Evolutionary conservation across 2,329 filamentous ascomycete genomes (phyloP).

Genomic region (Alternaria atra): DNA sequence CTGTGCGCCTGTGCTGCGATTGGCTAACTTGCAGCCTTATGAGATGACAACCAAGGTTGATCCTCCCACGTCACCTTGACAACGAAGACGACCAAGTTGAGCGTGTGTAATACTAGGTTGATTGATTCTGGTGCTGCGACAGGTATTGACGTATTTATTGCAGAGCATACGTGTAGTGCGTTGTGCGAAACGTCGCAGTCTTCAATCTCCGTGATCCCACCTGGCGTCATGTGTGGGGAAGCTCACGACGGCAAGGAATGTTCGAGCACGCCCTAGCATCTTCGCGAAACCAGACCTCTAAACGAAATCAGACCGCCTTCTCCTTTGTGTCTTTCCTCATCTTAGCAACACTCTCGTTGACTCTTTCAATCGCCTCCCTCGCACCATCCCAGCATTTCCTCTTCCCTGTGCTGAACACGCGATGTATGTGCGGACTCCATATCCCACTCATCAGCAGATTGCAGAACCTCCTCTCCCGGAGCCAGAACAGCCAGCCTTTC

Average conservation of each 20-base stretch:
- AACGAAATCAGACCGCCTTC: constrained; percentile 1
- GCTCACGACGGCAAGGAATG: constrained; percentile 10
- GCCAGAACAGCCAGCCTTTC: constrained; percentile 56
- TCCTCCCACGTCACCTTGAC: constrained; percentile 5
- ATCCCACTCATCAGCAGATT: constrained; percentile 52
- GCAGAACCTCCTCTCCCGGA: constrained; percentile 51
- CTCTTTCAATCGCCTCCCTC: constrained; percentile 45
- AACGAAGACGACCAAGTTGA: neutral
- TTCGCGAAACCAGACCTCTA: constrained; percentile 7
- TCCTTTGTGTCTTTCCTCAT: constrained; percentile 5
- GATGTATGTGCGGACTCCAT: constrained; percentile 54
- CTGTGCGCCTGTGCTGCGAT: constrained; percentile 19
- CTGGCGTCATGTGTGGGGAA: constrained; percentile 21
- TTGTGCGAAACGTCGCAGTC: neutral
- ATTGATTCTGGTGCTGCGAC: neutral
- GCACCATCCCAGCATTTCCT: constrained; percentile 56
- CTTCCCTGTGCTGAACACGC: constrained; percentile 51
- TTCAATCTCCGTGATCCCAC: neutral
- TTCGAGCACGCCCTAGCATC: constrained; percentile 15
- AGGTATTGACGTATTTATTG: neutral
- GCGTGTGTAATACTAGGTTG: neutral
- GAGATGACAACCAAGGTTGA: constrained; percentile 7
- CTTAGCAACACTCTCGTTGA: constrained; percentile 24
- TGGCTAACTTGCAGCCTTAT: constrained; percentile 14
- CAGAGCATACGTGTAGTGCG: neutral